Evolutionary conservation across 768 basidiomycete species (phyloP).

Genomic region (Rhizopogon roseolus): DNA sequence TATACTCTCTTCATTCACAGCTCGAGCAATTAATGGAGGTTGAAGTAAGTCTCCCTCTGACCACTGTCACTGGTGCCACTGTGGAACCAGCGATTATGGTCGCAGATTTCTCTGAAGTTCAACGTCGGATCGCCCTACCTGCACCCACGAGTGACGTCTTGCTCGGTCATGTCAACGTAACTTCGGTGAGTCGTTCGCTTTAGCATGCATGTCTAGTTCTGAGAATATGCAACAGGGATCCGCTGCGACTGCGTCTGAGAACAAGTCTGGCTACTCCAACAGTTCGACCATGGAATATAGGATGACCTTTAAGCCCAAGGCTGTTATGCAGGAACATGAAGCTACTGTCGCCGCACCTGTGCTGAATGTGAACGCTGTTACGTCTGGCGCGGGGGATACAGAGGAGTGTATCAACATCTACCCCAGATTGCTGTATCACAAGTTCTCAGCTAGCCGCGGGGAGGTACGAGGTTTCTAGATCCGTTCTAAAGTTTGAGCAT

Average conservation of each 20-base stretch:
- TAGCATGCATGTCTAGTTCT: background rate
- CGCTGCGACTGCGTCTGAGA: background rate
- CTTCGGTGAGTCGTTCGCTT: background rate
- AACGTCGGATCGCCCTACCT: background rate
- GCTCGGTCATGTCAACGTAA: background rate
- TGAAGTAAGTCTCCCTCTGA: constrained; percentile 2
- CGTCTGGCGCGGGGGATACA: background rate
- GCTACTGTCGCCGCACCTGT: background rate
- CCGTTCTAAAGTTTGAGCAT: background rate
- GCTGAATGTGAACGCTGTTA: too few species aligned
- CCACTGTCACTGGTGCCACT: background rate
- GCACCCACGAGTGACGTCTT: background rate
- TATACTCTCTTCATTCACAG: background rate
- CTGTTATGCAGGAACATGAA: background rate
- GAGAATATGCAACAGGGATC: background rate
- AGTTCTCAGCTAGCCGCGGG: background rate
- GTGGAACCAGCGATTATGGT: background rate
- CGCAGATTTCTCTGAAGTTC: background rate
- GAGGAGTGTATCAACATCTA: background rate
- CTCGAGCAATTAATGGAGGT: background rate
- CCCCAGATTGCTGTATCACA: background rate
- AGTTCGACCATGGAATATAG: background rate
- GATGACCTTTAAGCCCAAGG: background rate
- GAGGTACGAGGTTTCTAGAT: background rate
- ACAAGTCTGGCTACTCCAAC: background rate